Evolutionary conservation across 192 early-diverging fungal genomes (phyloP), one percentile per base, ranked within the genome.

Genomic region (Helicostylum pulchrum): DNA sequence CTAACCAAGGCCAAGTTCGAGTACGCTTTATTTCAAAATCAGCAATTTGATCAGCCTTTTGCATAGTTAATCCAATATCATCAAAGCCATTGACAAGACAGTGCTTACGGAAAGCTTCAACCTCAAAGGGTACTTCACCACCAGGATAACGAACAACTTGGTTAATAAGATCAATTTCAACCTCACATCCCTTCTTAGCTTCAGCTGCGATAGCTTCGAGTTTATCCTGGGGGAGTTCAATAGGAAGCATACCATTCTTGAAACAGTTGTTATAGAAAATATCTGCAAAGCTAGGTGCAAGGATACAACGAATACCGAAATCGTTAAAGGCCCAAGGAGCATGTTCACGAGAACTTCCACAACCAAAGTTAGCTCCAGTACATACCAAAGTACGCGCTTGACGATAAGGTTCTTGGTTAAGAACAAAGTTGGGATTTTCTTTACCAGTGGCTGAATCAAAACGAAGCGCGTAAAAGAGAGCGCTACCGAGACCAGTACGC

Each of bases 261-360:
- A 83, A 82, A 61, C 82, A 86, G 74, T 89, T 89, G 81, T 87
- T 89, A 75, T 73, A 84, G 68, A 89, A 89, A 64, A 89, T 89
- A 71, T 89, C 87, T 32, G 87, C 87, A 62, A 86, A 89, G 52
- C 77, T 79, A 8, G 85, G 79, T 3, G 84, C 83, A 66, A 89
- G 83, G 48, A 89, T 84, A 65, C 84, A 86, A 23, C 79, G 69
- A 71, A 89, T 89, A 30, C 87, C 87, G 69, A 89, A 89, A 56
- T 89, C 87, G 58, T 80, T 71, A 46, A 89, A 73, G 21, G 87
- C 87, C 87, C 87, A 89, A 9, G 87, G 87, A n/a, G 87, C 87
- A 71, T 89, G 87, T 61, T 89, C 87, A 44, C 87, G 75, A 19
- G 78, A 81, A 47, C 73, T 77, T 26, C 87, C 87, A 68, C 87